These are phyloP conservation scores for Sanghuangporus sanghuang DNA, from an alignment of 1,284 basidiomycete species.

Conservation along the genomic window DNA sequence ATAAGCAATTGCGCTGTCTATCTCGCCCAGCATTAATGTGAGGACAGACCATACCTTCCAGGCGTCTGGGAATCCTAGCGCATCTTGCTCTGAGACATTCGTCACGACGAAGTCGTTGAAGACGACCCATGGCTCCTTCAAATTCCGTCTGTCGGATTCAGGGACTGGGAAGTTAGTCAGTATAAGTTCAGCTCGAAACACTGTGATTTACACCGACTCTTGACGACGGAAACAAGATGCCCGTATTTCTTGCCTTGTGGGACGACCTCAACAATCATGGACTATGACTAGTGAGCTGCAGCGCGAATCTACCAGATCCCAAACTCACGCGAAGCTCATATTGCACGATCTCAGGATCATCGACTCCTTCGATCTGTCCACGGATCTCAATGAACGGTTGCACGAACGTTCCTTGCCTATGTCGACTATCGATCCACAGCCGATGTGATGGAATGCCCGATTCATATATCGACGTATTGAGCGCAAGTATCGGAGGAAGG, in stretches of 20 bases:
- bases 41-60: slow-evolving; percentile 74
- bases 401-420: slow-evolving; percentile 44
- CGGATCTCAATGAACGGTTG: slow-evolving; percentile 47
- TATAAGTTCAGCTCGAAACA: background rate
- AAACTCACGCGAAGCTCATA: slow-evolving; percentile 71
- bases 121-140: slow-evolving; percentile 75
- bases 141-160: slow-evolving; percentile 46
- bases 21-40: background rate
- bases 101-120: slow-evolving; percentile 97
- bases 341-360: slow-evolving; percentile 49
- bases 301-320: background rate
- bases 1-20: slow-evolving; percentile 6
- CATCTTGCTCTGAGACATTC: slow-evolving; percentile 81
- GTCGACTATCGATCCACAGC: slow-evolving; percentile 70
- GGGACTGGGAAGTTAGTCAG: slow-evolving; percentile 45
- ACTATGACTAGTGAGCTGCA: slow-evolving; percentile 33
- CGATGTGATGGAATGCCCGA: slow-evolving; percentile 59
- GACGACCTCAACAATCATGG: slow-evolving; percentile 81
- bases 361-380: slow-evolving; percentile 54
- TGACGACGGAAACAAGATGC: slow-evolving; percentile 88
- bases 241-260: slow-evolving; percentile 65
- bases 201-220: slow-evolving; percentile 39
- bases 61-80: slow-evolving; percentile 76
- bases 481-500: slow-evolving; percentile 81
- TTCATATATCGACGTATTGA: slow-evolving; percentile 82